Evolutionary conservation across 164 flowering plant genomes (phyloP), one percentile per base, ranked within the genome.

Genomic region (Cinnamomum chago): DNA sequence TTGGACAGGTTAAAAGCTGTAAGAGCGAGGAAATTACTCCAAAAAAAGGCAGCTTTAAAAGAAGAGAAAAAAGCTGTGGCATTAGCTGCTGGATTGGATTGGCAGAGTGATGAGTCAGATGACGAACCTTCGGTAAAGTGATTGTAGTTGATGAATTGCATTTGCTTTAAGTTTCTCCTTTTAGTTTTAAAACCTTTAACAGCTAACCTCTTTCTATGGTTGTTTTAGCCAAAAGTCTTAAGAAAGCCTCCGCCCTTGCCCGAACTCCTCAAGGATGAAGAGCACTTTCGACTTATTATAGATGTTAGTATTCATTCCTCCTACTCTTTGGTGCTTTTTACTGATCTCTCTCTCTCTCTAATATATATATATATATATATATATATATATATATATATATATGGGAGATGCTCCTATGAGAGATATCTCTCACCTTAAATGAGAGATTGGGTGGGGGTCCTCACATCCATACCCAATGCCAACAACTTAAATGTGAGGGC

Each of bases 31-130:
- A 90, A 80, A 72, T 62, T 75, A 70, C 90, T 91, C 58, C 85
- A 86, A 74, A 89, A 85, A 77, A 85, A 77, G 77, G 92, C 77
- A 75, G 78, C 78, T 65, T 1, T 70, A 62, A 88, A 81, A 81
- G 88, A 90, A 77, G 89, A 86, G 81, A 86, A 78, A 83, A 88
- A 81, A 74, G 91, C 90, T 55, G 90, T 87, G 17, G 90, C 85
- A n/a, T 51, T 83, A 79, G 96, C 94, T 35, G 91, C 96, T 78
- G 97, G 97, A 75, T 66, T 85, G 74, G 92, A 86, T 23, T 91
- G 90, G 90, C 76, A 77, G 10, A 88, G 91, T 85, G 98, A 89
- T 81, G 88, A 88, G 76, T 87, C 91, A 33, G 90, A 88, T 73
- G 88, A 88, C 71, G 97, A 92, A 72, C 74, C 84, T 72, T 82